Percentiles rank a stretch among this genome's conserved stretches.
Evolutionary conservation across 169 alveolate genomes (phyloP).

Genomic region (Plasmodium vivax): DNA sequence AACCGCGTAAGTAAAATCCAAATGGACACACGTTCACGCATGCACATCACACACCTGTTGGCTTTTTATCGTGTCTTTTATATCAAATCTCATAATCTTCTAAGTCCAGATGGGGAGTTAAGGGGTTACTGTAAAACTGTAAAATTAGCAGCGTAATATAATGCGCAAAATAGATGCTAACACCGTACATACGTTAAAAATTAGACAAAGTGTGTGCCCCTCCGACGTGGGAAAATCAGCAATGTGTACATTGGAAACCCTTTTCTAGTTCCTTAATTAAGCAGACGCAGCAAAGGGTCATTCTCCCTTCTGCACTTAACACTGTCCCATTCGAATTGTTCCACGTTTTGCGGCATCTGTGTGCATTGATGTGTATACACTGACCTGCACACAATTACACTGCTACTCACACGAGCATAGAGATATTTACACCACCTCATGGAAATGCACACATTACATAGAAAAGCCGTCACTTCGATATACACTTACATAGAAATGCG

Average conservation of each 20-base stretch:
- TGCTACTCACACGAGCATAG: neutral
- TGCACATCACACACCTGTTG: too few species aligned
- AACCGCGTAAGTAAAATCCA: neutral
- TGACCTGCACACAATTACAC: neutral
- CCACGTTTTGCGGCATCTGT: neutral
- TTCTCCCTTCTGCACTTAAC: neutral
- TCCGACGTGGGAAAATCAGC: neutral
- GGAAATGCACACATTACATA: neutral
- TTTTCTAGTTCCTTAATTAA: neutral
- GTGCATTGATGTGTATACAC: neutral
- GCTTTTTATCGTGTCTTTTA: neutral
- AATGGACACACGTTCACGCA: neutral
- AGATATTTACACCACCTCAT: neutral
- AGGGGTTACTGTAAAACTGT: neutral
- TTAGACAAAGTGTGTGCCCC: neutral
- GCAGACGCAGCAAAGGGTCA: neutral
- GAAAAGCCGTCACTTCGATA: neutral
- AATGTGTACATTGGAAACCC: neutral
- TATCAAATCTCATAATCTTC: neutral
- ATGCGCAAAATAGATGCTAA: neutral
- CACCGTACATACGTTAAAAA: neutral
- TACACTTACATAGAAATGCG: too few species aligned
- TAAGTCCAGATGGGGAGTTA: neutral
- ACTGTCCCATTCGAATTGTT: neutral
- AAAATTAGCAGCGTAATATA: neutral